Conservation (phyloP, 345 rosid genomes). For the Camelina neglecta region DNA sequence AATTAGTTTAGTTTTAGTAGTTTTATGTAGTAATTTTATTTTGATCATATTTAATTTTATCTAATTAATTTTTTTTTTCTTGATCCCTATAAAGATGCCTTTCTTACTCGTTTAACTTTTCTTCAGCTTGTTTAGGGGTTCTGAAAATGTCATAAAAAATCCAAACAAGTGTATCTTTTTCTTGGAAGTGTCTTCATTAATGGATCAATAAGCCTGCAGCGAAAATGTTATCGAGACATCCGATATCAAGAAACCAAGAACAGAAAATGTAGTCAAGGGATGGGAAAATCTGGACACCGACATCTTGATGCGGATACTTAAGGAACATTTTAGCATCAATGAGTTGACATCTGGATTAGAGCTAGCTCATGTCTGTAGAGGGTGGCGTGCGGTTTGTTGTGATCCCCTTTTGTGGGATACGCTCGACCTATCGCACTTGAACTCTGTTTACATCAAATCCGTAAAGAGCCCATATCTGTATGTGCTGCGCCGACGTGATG, state of each 20-base stretch:
- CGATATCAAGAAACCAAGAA: too few relatives aligned
- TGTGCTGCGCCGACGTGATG: constrained; percentile 53
- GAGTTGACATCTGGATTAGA: constrained; percentile 54
- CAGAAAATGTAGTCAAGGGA: constrained; percentile 40
- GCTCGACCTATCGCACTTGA: constrained; percentile 61
- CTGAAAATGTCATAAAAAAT: not conserved
- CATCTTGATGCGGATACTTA: constrained; percentile 62
- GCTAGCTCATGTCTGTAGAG: constrained; percentile 66
- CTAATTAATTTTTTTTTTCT: too few relatives aligned
- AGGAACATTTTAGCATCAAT: constrained; percentile 50
- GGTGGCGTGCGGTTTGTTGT: constrained; percentile 70
- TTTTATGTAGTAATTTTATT: too few relatives aligned
- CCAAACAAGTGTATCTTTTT: not conserved
- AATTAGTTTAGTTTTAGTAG: too few relatives aligned
- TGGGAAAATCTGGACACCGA: constrained; percentile 75
- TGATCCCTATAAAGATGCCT: too few relatives aligned
- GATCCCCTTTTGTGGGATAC: constrained; percentile 75
- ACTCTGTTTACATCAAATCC: constrained; percentile 57
- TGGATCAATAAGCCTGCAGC: not conserved
- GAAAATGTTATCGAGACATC: not conserved
- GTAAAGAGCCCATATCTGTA: constrained; percentile 60
- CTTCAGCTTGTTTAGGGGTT: not conserved
- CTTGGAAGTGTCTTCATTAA: not conserved
- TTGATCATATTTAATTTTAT: too few relatives aligned
- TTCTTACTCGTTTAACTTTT: too few relatives aligned